Evolutionary conservation across 805 yeast species (phyloP).

Genomic region (Candida easanensis): DNA sequence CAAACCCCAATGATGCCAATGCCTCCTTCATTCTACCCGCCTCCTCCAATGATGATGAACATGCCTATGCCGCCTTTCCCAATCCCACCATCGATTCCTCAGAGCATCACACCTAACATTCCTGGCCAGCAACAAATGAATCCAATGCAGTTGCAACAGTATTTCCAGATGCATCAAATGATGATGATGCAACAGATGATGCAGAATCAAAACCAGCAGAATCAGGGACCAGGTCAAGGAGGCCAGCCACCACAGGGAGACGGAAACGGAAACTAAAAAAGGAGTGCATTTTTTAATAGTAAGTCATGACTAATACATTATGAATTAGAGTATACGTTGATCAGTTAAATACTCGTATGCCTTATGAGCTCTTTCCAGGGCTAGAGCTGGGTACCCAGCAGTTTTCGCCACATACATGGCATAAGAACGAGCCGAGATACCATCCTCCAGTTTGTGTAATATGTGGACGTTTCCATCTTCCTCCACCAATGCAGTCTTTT

Average conservation of each 20-base stretch:
- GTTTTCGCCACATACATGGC: conserved; percentile 97
- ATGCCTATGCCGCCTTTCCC: conserved; percentile 8
- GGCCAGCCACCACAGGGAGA: background rate
- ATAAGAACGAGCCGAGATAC: conserved; percentile 89
- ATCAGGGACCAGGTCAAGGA: background rate
- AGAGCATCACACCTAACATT: conserved; percentile 1
- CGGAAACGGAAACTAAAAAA: background rate
- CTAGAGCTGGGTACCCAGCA: conserved; percentile 73
- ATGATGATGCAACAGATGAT: conserved; percentile 28
- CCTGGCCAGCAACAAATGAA: conserved; percentile 11
- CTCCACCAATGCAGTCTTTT: conserved; percentile 42
- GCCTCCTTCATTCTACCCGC: conserved; percentile 4
- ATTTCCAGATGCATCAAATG: conserved; percentile 28
- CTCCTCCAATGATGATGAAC: conserved; percentile 24
- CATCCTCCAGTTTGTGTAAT: conserved; percentile 84
- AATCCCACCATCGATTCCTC: background rate
- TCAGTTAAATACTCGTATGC: conserved; percentile 9
- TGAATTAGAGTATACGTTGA: conserved; percentile 7
- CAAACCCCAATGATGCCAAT: conserved; percentile 14
- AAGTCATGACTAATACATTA: background rate
- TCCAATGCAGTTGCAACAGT: conserved; percentile 30
- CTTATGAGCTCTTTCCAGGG: conserved; percentile 11
- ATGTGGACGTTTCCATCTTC: conserved; percentile 63
- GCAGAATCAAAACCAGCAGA: conserved; percentile 15
- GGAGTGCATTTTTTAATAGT: background rate